phyloP scores from a whole-genome alignment of 1,139 yeast species.

The Suhomyces choctaworum region DNA sequence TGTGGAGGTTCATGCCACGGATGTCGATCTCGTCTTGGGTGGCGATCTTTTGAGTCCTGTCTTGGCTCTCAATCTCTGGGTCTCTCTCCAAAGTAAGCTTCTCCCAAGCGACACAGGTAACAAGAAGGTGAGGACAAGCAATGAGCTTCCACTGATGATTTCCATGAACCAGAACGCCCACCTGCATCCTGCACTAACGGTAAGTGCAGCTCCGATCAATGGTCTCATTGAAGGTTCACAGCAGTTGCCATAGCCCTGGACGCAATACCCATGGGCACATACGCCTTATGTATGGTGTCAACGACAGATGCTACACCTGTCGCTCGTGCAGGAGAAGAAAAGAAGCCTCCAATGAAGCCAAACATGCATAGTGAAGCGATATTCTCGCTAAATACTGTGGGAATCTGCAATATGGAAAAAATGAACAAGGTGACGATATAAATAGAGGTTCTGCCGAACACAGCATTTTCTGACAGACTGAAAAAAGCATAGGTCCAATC shows the following conservation, averaged over 20 bases:
- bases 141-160: conserved; percentile 31
- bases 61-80: conserved; percentile 33
- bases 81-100: conserved; percentile 38
- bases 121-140: conserved; percentile 25
- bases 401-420: conserved; percentile 34
- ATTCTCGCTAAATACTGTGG: conserved; percentile 28
- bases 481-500: conserved; percentile 38
- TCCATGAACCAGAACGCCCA: conserved; percentile 44
- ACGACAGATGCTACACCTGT: conserved; percentile 41
- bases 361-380: conserved; percentile 33
- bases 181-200: conserved; percentile 33
- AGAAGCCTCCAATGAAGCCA: conserved; percentile 36
- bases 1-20: conserved; percentile 18
- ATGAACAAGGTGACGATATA: conserved; percentile 31
- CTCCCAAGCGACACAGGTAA: conserved; percentile 38
- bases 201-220: conserved; percentile 33
- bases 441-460: conserved; percentile 53
- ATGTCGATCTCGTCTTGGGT: conserved; percentile 32
- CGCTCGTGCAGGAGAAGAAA: conserved; percentile 38
- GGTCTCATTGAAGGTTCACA: conserved; percentile 42
- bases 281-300: conserved; percentile 28
- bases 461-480: conserved; percentile 41
- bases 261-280: conserved; percentile 35
- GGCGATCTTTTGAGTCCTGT: conserved; percentile 34
- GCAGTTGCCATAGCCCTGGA: conserved; percentile 38